Evolutionary conservation across 2,329 filamentous ascomycete genomes (phyloP), one percentile per base, ranked within the genome.

Genomic region (Aspergillus sp.): DNA sequence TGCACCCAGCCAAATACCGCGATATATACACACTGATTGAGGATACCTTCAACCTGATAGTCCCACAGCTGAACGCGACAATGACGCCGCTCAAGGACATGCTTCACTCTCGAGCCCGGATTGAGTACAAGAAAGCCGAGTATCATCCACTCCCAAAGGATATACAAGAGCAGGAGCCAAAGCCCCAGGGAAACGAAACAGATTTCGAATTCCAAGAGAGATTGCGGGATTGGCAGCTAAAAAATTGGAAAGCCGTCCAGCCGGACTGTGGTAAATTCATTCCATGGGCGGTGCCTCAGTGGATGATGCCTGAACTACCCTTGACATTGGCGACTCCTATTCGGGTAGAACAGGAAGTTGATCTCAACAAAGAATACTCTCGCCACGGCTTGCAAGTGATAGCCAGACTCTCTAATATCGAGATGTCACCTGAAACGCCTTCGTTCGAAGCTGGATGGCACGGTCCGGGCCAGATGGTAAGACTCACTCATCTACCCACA

Each of bases 331-430:
- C 55, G 4, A 52, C 48, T 30, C 49, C 57, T 2, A 57, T 64
- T 30, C 54, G 62, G 1, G 55, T 64, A 28, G 53, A 60, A 39
- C 53, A 54, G 8, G 42, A 55, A 3, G 56, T 67, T 32, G 52
- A 61, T n/a, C 54, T 69, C n/a, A 56, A 53, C 29, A 48, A 59
- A 6, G 54, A 67, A n/a, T 75, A 70, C 49, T 53, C 59, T 6
- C 55, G 69, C 1, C 58, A 61, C 4, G 74, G 75, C 2, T 56
- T 85, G 3, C 82, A 86, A 54, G 62, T 85, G 33, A 80, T 85
- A 43, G 74, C 83, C 30, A 83, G 84, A 56, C 68, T 86, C 52
- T 73, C 78, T 1, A 76, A 72, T 33, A 76, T 83, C 43, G 70
- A 81, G 38, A 67, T 84, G 1, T 79, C 73, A 0, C 81, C 81